phyloP scores from a whole-genome alignment of 176 grass and related monocot genomes.

The Carex scoparia region DNA sequence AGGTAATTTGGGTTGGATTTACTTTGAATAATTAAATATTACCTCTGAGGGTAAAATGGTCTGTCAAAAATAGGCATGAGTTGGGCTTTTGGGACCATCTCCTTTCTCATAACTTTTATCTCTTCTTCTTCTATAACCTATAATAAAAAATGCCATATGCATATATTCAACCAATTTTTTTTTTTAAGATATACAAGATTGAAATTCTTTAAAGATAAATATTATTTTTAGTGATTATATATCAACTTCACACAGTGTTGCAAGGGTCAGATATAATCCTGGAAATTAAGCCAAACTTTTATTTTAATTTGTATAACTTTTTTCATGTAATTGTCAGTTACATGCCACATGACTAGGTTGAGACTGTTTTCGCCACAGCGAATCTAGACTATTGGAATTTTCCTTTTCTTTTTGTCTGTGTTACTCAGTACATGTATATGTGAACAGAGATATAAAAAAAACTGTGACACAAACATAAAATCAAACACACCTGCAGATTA shows the following conservation, averaged over 20 bases:
- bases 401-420: background rate
- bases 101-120: slow-evolving; percentile 90
- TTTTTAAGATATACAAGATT: background rate
- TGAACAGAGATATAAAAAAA: too few relatives aligned
- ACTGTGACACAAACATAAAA: background rate
- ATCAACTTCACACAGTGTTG: background rate
- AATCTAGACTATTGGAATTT: background rate
- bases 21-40: background rate
- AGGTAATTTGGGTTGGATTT: background rate
- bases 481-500: background rate
- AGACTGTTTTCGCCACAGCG: background rate
- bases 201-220: background rate
- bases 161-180: background rate
- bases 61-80: slow-evolving; percentile 93
- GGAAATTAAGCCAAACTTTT: background rate
- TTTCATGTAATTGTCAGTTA: background rate
- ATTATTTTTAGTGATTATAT: background rate
- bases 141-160: background rate
- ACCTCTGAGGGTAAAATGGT: slow-evolving; percentile 84
- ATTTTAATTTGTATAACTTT: background rate
- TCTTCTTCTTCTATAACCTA: slow-evolving; percentile 89
- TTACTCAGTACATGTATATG: background rate
- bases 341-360: background rate
- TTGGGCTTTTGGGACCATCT: slow-evolving; percentile 96
- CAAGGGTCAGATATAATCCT: background rate